A percentile compares a stretch with the other conserved stretches of the same genome.
Evolutionary conservation across 305 asterid genomes (phyloP).

Genomic region (Solanum aculeatissimum): DNA sequence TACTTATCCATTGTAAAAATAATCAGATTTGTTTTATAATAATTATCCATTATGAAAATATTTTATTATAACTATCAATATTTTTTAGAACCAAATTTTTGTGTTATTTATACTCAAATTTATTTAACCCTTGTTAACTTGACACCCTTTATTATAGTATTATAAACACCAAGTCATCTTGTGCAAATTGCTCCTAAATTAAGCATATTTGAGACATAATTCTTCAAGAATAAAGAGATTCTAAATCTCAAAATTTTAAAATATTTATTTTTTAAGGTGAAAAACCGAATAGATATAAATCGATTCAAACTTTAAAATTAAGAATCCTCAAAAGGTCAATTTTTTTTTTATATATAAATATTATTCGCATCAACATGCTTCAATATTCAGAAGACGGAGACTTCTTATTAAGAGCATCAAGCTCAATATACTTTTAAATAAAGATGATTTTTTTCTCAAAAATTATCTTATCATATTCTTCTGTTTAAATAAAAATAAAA

Average conservation of each 20-base stretch:
- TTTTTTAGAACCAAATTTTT: neutral
- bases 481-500: neutral
- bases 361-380: neutral
- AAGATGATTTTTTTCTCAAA: fast-evolving
- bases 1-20: no score
- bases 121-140: neutral
- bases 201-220: neutral
- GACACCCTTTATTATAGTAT: neutral
- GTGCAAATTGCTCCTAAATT: neutral
- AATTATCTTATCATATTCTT: neutral
- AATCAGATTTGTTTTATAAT: no score
- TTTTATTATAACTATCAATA: neutral
- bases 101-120: neutral
- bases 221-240: neutral
- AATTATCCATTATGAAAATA: no score
- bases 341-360: neutral
- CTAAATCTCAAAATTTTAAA: neutral
- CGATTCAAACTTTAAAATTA: neutral
- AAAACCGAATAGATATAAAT: neutral
- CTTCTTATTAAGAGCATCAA: neutral
- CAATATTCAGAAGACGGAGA: neutral
- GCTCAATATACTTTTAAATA: neutral
- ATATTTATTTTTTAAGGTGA: neutral
- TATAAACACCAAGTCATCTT: neutral
- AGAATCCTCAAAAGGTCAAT: neutral